Base-by-base conservation (phyloP, 148 eudicot genomes). In the Vaccinium corymbosum region DNA sequence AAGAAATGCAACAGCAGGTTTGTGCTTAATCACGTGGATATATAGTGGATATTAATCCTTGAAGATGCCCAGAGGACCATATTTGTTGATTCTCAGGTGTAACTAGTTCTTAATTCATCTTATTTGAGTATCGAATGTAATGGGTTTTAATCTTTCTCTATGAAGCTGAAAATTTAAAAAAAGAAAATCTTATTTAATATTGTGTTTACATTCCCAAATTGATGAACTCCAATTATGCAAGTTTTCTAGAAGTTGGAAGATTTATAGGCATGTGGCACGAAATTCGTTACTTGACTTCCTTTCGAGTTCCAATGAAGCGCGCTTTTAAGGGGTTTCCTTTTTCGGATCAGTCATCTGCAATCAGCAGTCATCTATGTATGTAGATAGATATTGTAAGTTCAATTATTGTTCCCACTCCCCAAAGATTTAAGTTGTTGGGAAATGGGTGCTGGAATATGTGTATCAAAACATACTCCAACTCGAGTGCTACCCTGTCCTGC, bases 1-100 rank as follows among this genome's bases (percentile, higher is more conserved):
- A 93, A 62, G 98, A 93, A 92, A 93, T 93, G 98, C 90, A 90
- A 64, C 92, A 92, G 84, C 94, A 92, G 92, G 98, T 94, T 72
- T 72, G 42, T 72, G 49, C 20, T 35, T 20, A 32, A 72, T 35
- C 48, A 1, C 15, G 76, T 35, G 48, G 48, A 72, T 35, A 32
- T 15, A 14, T 15, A 15, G 32, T 32, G 27, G 48, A 72, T 13
- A 6, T 72, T 32, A 72, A 32, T 72, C 20, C 15, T 16, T 72
- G 8, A 35, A 72, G 48, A 72, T 15, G 48, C 76, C n/a, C 75
- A 70, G 75, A 15, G 76, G 48, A 35, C 76, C 42, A 14, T 35
- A 29, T 13, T 29, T 14, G 48, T 27, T 72, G 49, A 46, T 72
- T 35, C 48, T 72, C 76, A 5, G 49, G n/a, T 32, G 76, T 72